Percentiles rank a stretch among this genome's conserved stretches.
These are phyloP conservation scores for Sordariomycetes sp. DNA, from an alignment of 2,329 filamentous ascomycete genomes.

Conservation along the genomic window DNA sequence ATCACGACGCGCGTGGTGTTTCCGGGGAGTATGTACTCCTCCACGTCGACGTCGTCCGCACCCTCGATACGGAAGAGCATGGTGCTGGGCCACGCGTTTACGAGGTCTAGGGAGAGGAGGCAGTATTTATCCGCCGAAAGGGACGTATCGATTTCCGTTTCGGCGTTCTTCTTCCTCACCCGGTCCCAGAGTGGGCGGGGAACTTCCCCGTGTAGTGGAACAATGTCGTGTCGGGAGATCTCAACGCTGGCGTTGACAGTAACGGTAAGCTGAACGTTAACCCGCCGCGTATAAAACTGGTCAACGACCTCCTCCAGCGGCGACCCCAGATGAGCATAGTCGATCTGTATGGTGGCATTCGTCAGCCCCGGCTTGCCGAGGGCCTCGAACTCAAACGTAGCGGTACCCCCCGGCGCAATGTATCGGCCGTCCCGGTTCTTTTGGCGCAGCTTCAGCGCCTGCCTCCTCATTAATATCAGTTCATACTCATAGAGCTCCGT, in stretches of 20 bases:
- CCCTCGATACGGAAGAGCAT: conserved; percentile 52
- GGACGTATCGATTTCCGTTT: conserved; percentile 16
- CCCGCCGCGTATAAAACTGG: conserved; percentile 71
- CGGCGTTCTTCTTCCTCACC: conserved; percentile 14
- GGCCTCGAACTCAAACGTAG: conserved; percentile 71
- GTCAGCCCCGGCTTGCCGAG: conserved; percentile 77
- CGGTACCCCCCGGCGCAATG: conserved; percentile 54
- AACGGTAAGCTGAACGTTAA: conserved; percentile 67
- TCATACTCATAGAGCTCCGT: conserved; percentile 81
- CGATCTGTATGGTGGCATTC: conserved; percentile 65
- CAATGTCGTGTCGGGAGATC: conserved; percentile 63
- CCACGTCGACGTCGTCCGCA: conserved; percentile 31
- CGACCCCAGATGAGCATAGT: conserved; percentile 73
- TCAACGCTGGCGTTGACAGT: conserved; percentile 90
- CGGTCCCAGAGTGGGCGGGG: conserved; percentile 45
- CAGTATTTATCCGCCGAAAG: conserved; percentile 52
- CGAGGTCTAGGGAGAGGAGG: conserved; percentile 67
- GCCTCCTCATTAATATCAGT: conserved; percentile 60
- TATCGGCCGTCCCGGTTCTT: conserved; percentile 37
- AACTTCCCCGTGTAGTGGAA: conserved; percentile 58
- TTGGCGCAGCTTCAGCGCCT: conserved; percentile 46
- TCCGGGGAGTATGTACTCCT: conserved; percentile 49
- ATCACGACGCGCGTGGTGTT: conserved; percentile 64
- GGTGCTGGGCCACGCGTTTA: conserved; percentile 80
- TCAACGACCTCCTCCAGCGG: conserved; percentile 53